Conservation (phyloP, 129 eudicot species). For the Helianthus tuberosus region DNA sequence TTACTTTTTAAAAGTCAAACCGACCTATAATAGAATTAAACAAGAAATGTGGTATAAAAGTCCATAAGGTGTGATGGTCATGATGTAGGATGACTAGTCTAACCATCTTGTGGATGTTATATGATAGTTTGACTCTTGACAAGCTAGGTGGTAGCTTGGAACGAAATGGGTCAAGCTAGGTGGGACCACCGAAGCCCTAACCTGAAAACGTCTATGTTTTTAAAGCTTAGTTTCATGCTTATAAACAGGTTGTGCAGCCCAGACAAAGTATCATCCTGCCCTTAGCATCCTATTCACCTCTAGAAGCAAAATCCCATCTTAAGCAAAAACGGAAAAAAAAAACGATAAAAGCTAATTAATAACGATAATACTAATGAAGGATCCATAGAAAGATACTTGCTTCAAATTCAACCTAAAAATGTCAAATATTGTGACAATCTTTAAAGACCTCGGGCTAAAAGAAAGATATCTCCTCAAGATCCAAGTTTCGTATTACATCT, state of each 20-base stretch:
- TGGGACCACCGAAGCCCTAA: too few relatives aligned
- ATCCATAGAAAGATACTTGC: slow-evolving; percentile 4
- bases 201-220: slow-evolving; percentile 30
- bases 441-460: not conserved
- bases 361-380: slow-evolving; percentile 17
- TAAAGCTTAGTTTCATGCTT: slow-evolving; percentile 62
- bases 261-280: slow-evolving; percentile 82
- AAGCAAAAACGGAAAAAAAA: slow-evolving; percentile 28
- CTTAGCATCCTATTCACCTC: slow-evolving; percentile 89
- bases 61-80: too few relatives aligned
- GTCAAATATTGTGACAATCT: not conserved
- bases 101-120: too few relatives aligned
- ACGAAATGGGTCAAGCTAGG: too few relatives aligned
- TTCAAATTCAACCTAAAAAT: not conserved
- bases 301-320: slow-evolving; percentile 87
- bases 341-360: slow-evolving; percentile 19
- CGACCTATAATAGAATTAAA: too few relatives aligned
- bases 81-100: too few relatives aligned
- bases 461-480: slow-evolving; percentile 16
- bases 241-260: slow-evolving; percentile 88
- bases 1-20: too few relatives aligned
- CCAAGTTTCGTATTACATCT: slow-evolving; percentile 1
- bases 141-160: too few relatives aligned
- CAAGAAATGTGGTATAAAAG: too few relatives aligned
- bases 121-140: too few relatives aligned